Base-by-base conservation (phyloP, 2,329 filamentous ascomycete species). In the Curvularia lunata region DNA sequence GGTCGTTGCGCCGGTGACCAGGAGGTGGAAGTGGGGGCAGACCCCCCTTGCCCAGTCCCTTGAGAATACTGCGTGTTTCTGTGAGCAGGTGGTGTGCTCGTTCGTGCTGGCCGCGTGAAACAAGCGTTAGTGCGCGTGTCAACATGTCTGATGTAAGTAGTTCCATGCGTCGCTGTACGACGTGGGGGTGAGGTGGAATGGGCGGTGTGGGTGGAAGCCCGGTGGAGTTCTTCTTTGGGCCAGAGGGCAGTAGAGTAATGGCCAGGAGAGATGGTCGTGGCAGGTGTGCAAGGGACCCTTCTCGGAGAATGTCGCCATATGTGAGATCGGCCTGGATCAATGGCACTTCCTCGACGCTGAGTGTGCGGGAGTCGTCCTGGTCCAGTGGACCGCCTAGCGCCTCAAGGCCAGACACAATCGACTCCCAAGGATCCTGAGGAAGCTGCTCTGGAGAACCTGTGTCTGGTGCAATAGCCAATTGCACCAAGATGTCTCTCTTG, bases 61-160 rank as follows among this genome's bases (percentile, higher is more conserved):
- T 97, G 52, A 99, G 83, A 58, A 99, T 99, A 53, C 91, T 96
- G 37, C 94, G 86, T 3, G 95, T 99, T 80, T 99, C 95, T 63
- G 90, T 91, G 37, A 99, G 84, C 3, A 99, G 86, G 54, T 96
- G 96, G 67, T 96, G 91, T 0, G 93, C 95, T 34, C 93, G 90
- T 71, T 99, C 95, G 74, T 97, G 91, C 78, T 98, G 94, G 32
- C 91, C 92, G 37, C 92, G 87, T 59, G 91, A 91, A 19, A 98
- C 93, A 19, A 99, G 85, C 0, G 92, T 97, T 59, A 99, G 81
- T 13, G 95, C 93, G 57, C 95, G 85, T 7, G 92, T 96, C 62
- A 99, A 85, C 95, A 99, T 99, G 75, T 99, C 95, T 1, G 94
- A 98, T 2, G 95, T 98, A 52, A 99, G 85, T 28, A 99, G 83